Percentiles rank a stretch among this genome's conserved stretches.
Conservation (phyloP, 164 flowering plant species). For the Warburgia ugandensis region DNA sequence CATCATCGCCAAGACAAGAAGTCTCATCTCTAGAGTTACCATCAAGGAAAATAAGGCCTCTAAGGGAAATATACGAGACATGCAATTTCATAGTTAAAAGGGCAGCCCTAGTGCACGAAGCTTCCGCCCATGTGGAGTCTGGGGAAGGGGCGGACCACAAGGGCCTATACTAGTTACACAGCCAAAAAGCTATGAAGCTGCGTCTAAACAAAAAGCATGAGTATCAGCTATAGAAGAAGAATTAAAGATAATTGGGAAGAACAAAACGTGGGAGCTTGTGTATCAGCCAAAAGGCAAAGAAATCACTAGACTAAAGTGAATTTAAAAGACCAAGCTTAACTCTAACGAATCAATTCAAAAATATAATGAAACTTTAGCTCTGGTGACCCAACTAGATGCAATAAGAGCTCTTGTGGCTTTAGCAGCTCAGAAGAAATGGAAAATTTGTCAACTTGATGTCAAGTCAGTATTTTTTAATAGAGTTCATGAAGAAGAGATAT, state of each 20-base stretch:
- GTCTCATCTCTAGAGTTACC: too few species aligned
- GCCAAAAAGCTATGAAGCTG: background rate
- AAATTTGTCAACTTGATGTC: constrained; percentile 4
- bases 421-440: background rate
- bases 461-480: constrained; percentile 7
- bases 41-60: too few species aligned
- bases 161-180: too few species aligned
- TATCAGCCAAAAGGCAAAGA: background rate
- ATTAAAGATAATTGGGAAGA: background rate
- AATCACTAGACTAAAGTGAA: background rate
- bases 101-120: too few species aligned
- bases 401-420: background rate
- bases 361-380: background rate
- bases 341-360: background rate
- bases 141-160: too few species aligned
- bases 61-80: too few species aligned
- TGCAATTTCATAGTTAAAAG: too few species aligned
- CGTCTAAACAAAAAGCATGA: background rate
- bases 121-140: too few species aligned
- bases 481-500: background rate
- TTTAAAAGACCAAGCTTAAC: background rate
- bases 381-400: background rate
- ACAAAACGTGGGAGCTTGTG: background rate
- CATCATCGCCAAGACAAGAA: too few species aligned
- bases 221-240: background rate